Conservation (phyloP, 176 grass and related monocot genomes). For the Tuctoria greenei region DNA sequence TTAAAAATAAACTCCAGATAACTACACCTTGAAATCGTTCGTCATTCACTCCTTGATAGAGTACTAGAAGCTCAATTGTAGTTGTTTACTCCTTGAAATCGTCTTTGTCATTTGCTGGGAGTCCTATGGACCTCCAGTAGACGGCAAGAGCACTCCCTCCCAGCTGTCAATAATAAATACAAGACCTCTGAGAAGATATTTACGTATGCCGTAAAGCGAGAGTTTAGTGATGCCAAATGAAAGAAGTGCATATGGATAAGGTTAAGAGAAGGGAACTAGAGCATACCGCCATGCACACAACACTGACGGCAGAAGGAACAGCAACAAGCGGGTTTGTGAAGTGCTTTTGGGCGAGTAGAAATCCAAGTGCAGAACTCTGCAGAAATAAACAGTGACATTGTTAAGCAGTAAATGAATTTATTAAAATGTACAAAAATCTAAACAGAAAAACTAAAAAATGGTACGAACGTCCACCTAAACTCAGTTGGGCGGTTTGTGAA, state of each 20-base stretch:
- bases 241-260: neutral
- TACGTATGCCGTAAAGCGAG: neutral
- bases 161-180: slow-evolving; percentile 54
- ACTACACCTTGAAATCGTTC: too few species aligned
- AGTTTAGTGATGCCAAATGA: neutral
- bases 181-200: slow-evolving; percentile 19
- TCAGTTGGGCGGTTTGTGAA: neutral
- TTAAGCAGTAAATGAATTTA: neutral
- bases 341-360: slow-evolving; percentile 97
- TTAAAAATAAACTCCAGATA: neutral
- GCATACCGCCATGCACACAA: slow-evolving; percentile 90
- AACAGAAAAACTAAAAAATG: neutral
- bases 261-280: slow-evolving; percentile 16
- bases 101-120: slow-evolving; percentile 82
- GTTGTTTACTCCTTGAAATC: slow-evolving; percentile 83
- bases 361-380: slow-evolving; percentile 96
- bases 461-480: neutral
- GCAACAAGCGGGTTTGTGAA: slow-evolving; percentile 95
- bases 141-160: slow-evolving; percentile 89
- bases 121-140: slow-evolving; percentile 80
- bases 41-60: too few species aligned
- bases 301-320: slow-evolving; percentile 96
- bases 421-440: neutral
- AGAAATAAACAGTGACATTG: slow-evolving; percentile 13
- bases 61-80: neutral